phyloP scores from a whole-genome alignment of 2,329 filamentous ascomycete species.

The Colletotrichum endophyticum region DNA sequence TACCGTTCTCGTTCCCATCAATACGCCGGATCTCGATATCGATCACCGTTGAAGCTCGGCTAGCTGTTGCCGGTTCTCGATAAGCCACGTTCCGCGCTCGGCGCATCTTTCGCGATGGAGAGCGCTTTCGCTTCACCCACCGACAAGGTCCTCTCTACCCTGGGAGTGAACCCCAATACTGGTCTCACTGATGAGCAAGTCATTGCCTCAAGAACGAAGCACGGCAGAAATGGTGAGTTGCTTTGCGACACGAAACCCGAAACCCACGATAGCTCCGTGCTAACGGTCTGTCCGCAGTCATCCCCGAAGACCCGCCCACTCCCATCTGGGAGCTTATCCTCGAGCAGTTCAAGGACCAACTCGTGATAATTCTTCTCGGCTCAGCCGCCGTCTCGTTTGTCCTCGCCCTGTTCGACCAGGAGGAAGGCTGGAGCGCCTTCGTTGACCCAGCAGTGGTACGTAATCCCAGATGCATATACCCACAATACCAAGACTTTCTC shows the following conservation, averaged over 20 bases:
- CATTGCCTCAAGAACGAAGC: constrained; percentile 55
- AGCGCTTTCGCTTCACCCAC: constrained; percentile 65
- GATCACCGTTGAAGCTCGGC: constrained; percentile 3
- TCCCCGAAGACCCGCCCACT: constrained; percentile 89
- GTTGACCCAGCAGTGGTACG: constrained; percentile 93
- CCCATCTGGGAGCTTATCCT: constrained; percentile 95
- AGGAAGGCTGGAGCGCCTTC: constrained; percentile 94
- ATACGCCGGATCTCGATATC: background rate
- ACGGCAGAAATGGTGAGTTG: constrained; percentile 70
- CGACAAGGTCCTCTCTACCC: constrained; percentile 62
- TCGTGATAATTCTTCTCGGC: constrained; percentile 91
- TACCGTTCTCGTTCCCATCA: background rate
- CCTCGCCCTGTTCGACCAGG: constrained; percentile 89
- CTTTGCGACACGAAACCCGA: constrained; percentile 3
- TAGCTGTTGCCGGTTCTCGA: constrained; percentile 11
- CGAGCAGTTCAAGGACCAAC: constrained; percentile 98
- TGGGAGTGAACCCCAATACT: constrained; percentile 57
- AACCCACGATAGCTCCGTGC: constrained; percentile 12
- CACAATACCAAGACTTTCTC: constrained; percentile 8
- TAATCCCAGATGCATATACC: constrained; percentile 30
- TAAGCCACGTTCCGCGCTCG: constrained; percentile 13
- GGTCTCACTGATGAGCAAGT: constrained; percentile 68
- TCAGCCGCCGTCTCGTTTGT: constrained; percentile 94
- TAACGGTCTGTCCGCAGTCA: constrained; percentile 44
- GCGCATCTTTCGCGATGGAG: constrained; percentile 54